These are phyloP conservation scores for Coemansia sp. DNA, from an alignment of 192 early-diverging fungal genomes.

Conservation along the genomic window DNA sequence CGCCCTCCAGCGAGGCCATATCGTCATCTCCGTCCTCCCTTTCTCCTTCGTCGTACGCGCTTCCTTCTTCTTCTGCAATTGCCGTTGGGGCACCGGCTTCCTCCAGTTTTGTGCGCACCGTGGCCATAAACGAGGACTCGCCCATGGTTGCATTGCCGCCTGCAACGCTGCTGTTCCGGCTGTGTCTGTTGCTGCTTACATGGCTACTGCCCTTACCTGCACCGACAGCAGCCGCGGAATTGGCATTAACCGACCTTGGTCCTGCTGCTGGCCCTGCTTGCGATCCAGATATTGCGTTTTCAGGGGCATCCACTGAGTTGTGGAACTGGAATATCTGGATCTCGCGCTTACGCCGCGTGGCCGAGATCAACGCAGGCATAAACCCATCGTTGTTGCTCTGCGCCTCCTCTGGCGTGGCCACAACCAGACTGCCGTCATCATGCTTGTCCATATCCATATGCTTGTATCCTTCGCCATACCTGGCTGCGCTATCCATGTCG, in stretches of 20 bases:
- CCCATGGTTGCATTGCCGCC: neutral
- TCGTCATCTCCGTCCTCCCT: neutral
- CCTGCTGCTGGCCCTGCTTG: neutral
- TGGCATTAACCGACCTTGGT: neutral
- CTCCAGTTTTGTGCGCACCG: conserved; percentile 17
- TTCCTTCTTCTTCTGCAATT: conserved; percentile 10
- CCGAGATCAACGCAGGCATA: conserved; percentile 48
- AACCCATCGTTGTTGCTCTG: conserved; percentile 24
- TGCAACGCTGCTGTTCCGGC: conserved; percentile 7
- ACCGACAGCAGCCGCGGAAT: too few relatives aligned
- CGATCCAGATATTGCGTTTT: conserved; percentile 28
- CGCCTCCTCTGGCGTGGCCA: conserved; percentile 18
- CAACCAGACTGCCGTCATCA: conserved; percentile 44
- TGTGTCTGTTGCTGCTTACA: conserved; percentile 12
- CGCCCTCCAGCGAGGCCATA: conserved; percentile 13
- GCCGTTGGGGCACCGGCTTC: neutral
- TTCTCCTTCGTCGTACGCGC: neutral
- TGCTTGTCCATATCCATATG: conserved; percentile 41
- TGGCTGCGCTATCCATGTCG: conserved; percentile 36
- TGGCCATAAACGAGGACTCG: conserved; percentile 23
- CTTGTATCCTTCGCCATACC: conserved; percentile 52
- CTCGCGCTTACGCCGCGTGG: conserved; percentile 48
- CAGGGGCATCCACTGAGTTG: conserved; percentile 33
- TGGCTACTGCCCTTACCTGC: conserved; percentile 1
- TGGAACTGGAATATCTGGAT: conserved; percentile 51